Percentiles rank a stretch among this genome's conserved stretches.
Evolutionary conservation across 164 flowering plant genomes (phyloP).

Genomic region (Nelumbo lutea): DNA sequence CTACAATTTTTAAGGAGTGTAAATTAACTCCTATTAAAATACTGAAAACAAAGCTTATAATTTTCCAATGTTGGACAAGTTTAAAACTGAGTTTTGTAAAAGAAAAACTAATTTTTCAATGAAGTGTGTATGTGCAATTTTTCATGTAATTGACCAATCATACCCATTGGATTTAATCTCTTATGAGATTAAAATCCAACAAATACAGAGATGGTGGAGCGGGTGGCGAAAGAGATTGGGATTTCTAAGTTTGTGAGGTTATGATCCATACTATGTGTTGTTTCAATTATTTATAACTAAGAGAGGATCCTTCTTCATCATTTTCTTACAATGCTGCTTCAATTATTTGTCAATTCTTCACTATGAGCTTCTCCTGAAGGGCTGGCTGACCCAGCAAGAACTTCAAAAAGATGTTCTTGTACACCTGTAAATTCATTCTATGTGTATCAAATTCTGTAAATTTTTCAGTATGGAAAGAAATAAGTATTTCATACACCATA

Average conservation of each 20-base stretch:
- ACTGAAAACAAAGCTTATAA: too few relatives aligned
- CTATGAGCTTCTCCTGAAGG: background rate
- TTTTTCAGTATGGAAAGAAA: background rate
- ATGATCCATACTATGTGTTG: slow-evolving; percentile 41
- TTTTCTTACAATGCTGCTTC: background rate
- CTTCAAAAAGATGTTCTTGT: background rate
- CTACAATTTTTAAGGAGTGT: too few relatives aligned
- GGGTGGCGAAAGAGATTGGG: slow-evolving; percentile 33
- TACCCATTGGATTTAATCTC: too few relatives aligned
- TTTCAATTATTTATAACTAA: slow-evolving; percentile 49
- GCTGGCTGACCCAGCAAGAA: background rate
- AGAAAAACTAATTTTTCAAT: too few relatives aligned
- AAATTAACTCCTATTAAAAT: too few relatives aligned
- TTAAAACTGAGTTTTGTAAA: too few relatives aligned
- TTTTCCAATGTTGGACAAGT: too few relatives aligned
- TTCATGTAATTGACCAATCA: too few relatives aligned
- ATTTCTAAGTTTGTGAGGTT: slow-evolving; percentile 3
- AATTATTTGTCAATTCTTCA: background rate
- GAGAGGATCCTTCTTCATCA: background rate
- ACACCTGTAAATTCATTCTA: background rate
- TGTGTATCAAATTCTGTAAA: background rate
- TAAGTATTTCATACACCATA: background rate
- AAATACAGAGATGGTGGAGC: slow-evolving; percentile 28
- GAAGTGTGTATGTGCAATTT: too few relatives aligned
- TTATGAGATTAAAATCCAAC: too few relatives aligned